phyloP scores from a whole-genome alignment of 1,284 basidiomycete genomes.

The Apiotrichum gracile region DNA sequence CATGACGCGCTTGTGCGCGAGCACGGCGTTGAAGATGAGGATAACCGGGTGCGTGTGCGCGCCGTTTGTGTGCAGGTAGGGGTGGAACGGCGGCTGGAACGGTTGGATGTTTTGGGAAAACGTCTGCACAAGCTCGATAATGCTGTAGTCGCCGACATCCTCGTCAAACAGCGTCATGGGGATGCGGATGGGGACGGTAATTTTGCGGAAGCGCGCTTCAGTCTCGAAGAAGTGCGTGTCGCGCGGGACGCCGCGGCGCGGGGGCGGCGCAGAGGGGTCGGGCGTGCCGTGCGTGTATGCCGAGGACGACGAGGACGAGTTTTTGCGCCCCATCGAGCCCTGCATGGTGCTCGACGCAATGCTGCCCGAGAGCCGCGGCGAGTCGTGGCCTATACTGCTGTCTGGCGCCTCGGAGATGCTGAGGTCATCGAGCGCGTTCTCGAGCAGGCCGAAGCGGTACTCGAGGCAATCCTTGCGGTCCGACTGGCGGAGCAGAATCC shows the following conservation, averaged over 20 bases:
- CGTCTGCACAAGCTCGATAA: slow-evolving; percentile 81
- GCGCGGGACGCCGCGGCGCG: slow-evolving; percentile 51
- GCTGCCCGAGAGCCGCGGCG: slow-evolving; percentile 3
- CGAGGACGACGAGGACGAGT: slow-evolving; percentile 6
- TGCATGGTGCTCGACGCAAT: background rate
- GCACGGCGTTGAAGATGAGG: slow-evolving; percentile 87
- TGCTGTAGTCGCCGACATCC: slow-evolving; percentile 96
- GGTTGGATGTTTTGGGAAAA: slow-evolving; percentile 64
- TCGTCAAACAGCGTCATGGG: slow-evolving; percentile 79
- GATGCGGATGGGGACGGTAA: slow-evolving; percentile 76
- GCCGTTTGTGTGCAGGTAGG: slow-evolving; percentile 88
- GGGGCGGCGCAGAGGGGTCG: background rate
- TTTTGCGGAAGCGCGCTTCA: slow-evolving; percentile 66
- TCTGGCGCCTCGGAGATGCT: background rate
- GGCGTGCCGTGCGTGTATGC: slow-evolving; percentile 6
- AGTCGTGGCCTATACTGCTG: background rate
- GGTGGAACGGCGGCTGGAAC: slow-evolving; percentile 71
- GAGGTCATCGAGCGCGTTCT: background rate
- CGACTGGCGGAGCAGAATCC: slow-evolving; percentile 77
- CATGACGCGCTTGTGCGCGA: slow-evolving; percentile 88
- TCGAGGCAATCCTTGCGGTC: slow-evolving; percentile 88
- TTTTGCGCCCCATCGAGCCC: slow-evolving; percentile 10
- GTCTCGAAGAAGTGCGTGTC: slow-evolving; percentile 94
- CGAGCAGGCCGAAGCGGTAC: slow-evolving; percentile 57
- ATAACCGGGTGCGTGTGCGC: slow-evolving; percentile 86